phyloP scores from a whole-genome alignment of 176 grass and related monocot genomes.

The Chrysopogon serrulatus region DNA sequence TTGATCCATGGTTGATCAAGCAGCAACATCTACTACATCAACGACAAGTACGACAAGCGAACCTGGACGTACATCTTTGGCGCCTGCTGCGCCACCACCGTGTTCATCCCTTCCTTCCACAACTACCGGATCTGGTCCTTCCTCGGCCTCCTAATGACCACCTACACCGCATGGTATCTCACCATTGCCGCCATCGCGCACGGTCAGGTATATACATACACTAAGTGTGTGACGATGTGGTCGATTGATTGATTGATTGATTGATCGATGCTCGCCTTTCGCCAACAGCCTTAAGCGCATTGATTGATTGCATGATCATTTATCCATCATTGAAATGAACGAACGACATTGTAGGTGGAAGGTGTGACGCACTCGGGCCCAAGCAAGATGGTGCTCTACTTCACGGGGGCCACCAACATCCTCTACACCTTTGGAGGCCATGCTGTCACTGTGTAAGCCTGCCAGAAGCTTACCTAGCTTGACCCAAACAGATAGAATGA shows the following conservation, averaged over 20 bases:
- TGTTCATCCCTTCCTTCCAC: conserved; percentile 97
- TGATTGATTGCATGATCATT: too few species aligned
- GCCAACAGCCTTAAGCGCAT: not conserved
- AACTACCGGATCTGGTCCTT: conserved; percentile 99
- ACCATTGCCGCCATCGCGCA: conserved; percentile 63
- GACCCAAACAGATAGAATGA: not conserved
- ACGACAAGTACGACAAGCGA: conserved; percentile 89
- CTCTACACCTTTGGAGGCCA: conserved; percentile 99
- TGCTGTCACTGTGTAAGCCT: conserved; percentile 91
- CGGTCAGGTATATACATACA: conserved; percentile 42
- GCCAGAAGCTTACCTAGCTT: not conserved
- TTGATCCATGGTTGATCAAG: not conserved
- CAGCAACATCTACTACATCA: conserved; percentile 99
- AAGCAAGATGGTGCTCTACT: conserved; percentile 87
- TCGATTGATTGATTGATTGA: too few species aligned
- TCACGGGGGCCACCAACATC: conserved; percentile 98
- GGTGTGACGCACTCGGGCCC: conserved; percentile 77
- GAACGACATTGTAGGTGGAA: conserved; percentile 40
- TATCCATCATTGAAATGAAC: not conserved
- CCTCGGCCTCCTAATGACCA: conserved; percentile 89
- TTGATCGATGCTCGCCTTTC: not conserved
- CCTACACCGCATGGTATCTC: conserved; percentile 90
- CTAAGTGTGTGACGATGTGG: not conserved
- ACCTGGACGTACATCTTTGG: conserved; percentile 99
- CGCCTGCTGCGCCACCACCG: conserved; percentile 91